Evolutionary conservation across 2,329 filamentous ascomycete species (phyloP).

Genomic region (Cyphellophora attinorum): DNA sequence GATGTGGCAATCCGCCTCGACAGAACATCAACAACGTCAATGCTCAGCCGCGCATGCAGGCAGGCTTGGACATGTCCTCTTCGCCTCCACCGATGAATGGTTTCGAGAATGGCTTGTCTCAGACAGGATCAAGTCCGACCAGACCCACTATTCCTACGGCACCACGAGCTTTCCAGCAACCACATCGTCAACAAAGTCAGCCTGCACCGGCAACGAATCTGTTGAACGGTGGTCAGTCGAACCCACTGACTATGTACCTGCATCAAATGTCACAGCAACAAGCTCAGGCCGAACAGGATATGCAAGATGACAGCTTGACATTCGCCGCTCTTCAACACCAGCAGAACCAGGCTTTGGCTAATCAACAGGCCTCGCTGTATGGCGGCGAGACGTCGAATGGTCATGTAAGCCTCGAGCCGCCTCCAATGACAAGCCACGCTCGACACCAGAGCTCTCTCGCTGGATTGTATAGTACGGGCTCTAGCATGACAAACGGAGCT

Average conservation of each 20-base stretch:
- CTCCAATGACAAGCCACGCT: slow-evolving; percentile 29
- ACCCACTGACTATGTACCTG: slow-evolving; percentile 87
- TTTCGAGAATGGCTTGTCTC: slow-evolving; percentile 44
- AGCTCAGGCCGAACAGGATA: slow-evolving; percentile 60
- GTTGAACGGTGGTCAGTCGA: slow-evolving; percentile 69
- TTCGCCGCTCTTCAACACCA: slow-evolving; percentile 46
- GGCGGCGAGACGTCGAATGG: slow-evolving; percentile 53
- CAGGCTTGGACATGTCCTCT: slow-evolving; percentile 41
- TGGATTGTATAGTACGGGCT: slow-evolving; percentile 18
- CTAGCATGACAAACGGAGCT: slow-evolving; percentile 39
- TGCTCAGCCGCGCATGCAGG: slow-evolving; percentile 55
- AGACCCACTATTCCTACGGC: slow-evolving; percentile 44
- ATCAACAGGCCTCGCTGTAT: slow-evolving; percentile 74
- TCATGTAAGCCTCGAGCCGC: slow-evolving; percentile 40
- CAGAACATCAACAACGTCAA: slow-evolving; percentile 59
- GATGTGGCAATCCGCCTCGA: slow-evolving; percentile 90
- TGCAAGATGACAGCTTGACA: slow-evolving; percentile 29
- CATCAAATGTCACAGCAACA: slow-evolving; percentile 56
- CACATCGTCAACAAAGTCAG: slow-evolving; percentile 39
- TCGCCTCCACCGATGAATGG: slow-evolving; percentile 51
- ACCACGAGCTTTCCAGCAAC: slow-evolving; percentile 49
- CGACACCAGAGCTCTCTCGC: slow-evolving; percentile 28
- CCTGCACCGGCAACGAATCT: slow-evolving; percentile 61
- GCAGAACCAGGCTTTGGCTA: slow-evolving; percentile 54
- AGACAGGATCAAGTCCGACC: slow-evolving; percentile 53